Evolutionary conservation across 352 stramenopile species (phyloP), one percentile per base, ranked within the genome.

Genomic region (Phytophthora podocarpi): DNA sequence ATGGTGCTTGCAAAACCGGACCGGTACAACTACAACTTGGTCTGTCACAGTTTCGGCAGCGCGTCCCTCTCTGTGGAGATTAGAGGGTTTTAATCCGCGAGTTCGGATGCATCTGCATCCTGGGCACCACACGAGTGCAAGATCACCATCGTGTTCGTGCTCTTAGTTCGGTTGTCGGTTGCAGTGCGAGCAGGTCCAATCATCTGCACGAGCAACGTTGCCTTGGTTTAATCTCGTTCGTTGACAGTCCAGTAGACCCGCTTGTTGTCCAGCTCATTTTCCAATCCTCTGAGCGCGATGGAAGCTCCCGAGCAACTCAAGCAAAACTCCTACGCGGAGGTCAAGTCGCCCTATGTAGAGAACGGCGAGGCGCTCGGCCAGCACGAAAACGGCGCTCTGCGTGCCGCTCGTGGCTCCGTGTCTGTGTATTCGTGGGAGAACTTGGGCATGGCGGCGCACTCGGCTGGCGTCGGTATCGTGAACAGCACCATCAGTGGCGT

Each of bases 391-490:
- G 73, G 65, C 5, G 75, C 65, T 27, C 51, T 82, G 8, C 69
- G 72, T 42, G 47, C 54, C 0, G 35, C 53, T 20, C 63, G 72
- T 15, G 74, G 77, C 2, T 62, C 72, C 0, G 70, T 80, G 27
- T 78, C 73, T 9, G 40, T 85, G 27, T 85, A 77, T n/a, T 59
- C 64, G 16, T 66, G 60, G 42, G 41, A 74, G 32, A 76, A 87
- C 53, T 67, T 83, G 20, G 78, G 78, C 11, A 68, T 87, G 37
- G 46, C 79, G 7, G 67, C 77, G 21, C 78, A 83, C 35, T 76
- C 72, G 37, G 74, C 65, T 13, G 59, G 59, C 18, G 74, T 81
- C 20, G 78, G 78, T 18, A 49, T 86, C 40, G 61, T 88, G 18
- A 80, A 84, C 64, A 80, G 76, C 23, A 70, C 60, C 39, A 65